These are phyloP conservation scores for Globisporangium paroecandrum DNA, from an alignment of 352 stramenopile genomes.

Conservation along the genomic window DNA sequence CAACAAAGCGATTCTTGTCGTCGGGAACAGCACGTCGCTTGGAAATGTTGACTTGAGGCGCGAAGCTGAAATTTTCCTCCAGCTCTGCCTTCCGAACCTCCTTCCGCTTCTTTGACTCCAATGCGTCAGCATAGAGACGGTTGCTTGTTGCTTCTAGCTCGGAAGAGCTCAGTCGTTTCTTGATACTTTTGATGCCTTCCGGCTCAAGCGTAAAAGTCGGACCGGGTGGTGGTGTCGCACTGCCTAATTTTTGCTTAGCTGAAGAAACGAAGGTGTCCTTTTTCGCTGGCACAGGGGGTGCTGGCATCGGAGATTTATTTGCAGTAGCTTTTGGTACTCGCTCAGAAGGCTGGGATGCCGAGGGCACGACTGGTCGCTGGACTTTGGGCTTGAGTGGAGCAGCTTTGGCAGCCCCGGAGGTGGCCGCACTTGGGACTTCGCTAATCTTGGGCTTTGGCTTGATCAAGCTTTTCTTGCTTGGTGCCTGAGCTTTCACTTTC, in stretches of 20 bases:
- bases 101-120: constrained; percentile 53
- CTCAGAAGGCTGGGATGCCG: background rate
- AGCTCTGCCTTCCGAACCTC: constrained; percentile 49
- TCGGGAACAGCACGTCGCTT: constrained; percentile 41
- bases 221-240: constrained; percentile 7
- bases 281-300: background rate
- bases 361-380: background rate
- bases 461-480: constrained; percentile 2
- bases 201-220: constrained; percentile 13
- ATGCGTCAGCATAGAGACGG: constrained; percentile 58
- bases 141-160: constrained; percentile 53
- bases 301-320: background rate
- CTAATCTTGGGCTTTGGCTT: constrained; percentile 2
- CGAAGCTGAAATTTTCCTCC: constrained; percentile 54
- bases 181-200: constrained; percentile 23
- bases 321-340: background rate
- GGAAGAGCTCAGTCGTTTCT: constrained; percentile 56
- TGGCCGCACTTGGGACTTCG: background rate
- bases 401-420: background rate
- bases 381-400: constrained; percentile 1
- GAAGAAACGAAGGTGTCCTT: background rate
- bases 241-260: background rate
- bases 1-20: constrained; percentile 36
- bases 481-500: constrained; percentile 8
- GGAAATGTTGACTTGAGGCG: constrained; percentile 50